Percentiles rank a stretch among this genome's conserved stretches.
Conservation (phyloP, 208 protist species). For the Leishmania amazonensis region DNA sequence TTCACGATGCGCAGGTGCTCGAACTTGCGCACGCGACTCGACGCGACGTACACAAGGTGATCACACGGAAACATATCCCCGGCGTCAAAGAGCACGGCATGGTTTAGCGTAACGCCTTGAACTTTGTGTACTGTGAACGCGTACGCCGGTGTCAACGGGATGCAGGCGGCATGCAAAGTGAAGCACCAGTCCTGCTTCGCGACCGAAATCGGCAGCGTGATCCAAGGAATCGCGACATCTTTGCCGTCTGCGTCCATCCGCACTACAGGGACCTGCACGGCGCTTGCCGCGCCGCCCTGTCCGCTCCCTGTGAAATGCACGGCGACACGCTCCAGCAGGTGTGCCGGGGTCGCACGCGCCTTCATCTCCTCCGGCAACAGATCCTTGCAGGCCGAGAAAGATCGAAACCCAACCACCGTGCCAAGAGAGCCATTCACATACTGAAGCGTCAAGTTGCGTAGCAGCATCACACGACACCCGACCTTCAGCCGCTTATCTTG, state of each 20-base stretch:
- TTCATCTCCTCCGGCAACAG: slow-evolving; percentile 53
- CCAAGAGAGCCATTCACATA: slow-evolving; percentile 86
- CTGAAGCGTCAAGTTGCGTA: slow-evolving; percentile 65
- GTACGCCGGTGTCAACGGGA: slow-evolving; percentile 86
- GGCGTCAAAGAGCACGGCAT: slow-evolving; percentile 76
- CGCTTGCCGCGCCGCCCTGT: not conserved
- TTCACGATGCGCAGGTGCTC: slow-evolving; percentile 79
- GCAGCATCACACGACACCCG: slow-evolving; percentile 88
- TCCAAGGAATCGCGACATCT: slow-evolving; percentile 79
- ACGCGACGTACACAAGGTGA: slow-evolving; percentile 89
- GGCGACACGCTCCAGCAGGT: not conserved
- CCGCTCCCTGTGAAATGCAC: not conserved
- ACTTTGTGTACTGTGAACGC: slow-evolving; percentile 93
- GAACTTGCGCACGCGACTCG: slow-evolving; percentile 77
- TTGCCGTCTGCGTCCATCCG: slow-evolving; percentile 64
- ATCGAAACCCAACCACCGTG: slow-evolving; percentile 64
- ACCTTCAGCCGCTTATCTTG: slow-evolving; percentile 80
- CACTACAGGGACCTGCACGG: slow-evolving; percentile 63
- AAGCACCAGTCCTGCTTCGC: slow-evolving; percentile 43
- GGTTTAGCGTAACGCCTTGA: slow-evolving; percentile 83
- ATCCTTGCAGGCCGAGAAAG: slow-evolving; percentile 24
- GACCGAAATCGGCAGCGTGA: slow-evolving; percentile 43
- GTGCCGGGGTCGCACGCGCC: slow-evolving; percentile 1
- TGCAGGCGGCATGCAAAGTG: slow-evolving; percentile 38
- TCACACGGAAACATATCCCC: slow-evolving; percentile 76